Evolutionary conservation across 179 eudicot genomes (phyloP), one percentile per base, ranked within the genome.

Genomic region (Heliamphora pulchella): DNA sequence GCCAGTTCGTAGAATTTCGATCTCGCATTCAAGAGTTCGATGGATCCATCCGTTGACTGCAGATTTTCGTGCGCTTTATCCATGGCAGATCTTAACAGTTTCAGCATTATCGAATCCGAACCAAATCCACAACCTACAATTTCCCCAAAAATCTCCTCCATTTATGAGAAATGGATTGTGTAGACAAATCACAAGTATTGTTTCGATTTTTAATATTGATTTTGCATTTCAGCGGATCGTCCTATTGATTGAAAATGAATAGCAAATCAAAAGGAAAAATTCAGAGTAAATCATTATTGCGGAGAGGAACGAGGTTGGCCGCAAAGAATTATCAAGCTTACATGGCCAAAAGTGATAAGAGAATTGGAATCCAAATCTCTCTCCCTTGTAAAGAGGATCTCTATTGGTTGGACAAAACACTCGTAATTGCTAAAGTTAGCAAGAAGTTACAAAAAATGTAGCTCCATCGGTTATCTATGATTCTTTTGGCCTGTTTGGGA

Each of bases 1-100:
- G 95, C 89, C 31, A 91, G 80, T 70, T 91, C 90, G 55, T 89
- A 91, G 73, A 89, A 90, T 66, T 84, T 91, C 1, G 95, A 89
- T 76, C 83, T 85, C 69, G 88, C 89, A 48, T 84, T 85, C 43
- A 91, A 48, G 11, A 88, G 83, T 78, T 89, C 93, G 20, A 92
- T 78, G 0, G 89, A 84, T 0, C 93, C 91, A 31, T 85, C 89
- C 64, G 80, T 82, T 1, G 86, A 84, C 51, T 87, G 90, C 41
- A 89, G 83, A n/a, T 85, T 88, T 54, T 85, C 89, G 43, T 91
- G 92, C 6, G 92, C 91, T 76, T 88, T 85, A 82, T 89, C 88
- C 91, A 89, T 88, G 43, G 93, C 91, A 6, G 87, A 88, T 80
- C 89, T 89, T 20, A 91, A 20, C 50, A 92, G 85, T 68, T 82